Conservation (phyloP, 192 early-diverging fungal genomes). For the Obelidium mucronatum region DNA sequence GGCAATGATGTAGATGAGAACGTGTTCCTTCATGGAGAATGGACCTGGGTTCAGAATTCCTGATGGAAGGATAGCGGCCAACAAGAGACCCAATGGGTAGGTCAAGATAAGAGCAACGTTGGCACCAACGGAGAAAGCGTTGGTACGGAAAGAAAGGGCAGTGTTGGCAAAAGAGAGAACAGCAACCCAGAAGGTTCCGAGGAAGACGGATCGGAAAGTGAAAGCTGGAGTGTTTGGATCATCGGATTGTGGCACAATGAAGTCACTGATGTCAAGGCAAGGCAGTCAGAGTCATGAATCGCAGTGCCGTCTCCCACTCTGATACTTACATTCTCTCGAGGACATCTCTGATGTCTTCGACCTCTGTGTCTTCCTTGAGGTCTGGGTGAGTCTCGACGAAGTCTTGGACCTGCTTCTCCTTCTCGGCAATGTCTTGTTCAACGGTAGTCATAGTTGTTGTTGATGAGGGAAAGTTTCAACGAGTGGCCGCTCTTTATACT, state of each 20-base stretch:
- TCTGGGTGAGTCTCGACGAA: background rate
- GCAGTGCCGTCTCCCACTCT: background rate
- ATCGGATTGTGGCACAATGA: constrained; percentile 31
- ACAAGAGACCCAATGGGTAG: constrained; percentile 75
- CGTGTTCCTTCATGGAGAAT: constrained; percentile 75
- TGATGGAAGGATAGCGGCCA: constrained; percentile 74
- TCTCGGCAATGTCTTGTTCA: background rate
- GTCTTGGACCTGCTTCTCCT: background rate
- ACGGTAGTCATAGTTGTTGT: background rate
- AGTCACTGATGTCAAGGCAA: constrained; percentile 22
- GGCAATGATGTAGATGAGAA: constrained; percentile 1
- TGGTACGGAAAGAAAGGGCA: constrained; percentile 85
- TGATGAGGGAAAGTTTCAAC: no score
- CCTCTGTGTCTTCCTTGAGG: constrained; percentile 10
- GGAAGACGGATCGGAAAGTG: constrained; percentile 8
- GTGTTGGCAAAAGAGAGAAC: constrained; percentile 27
- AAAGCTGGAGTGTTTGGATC: constrained; percentile 23
- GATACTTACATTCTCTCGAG: constrained; percentile 18
- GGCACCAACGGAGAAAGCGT: constrained; percentile 72
- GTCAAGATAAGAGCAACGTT: constrained; percentile 78
- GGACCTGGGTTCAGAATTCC: constrained; percentile 55
- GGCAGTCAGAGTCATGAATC: background rate
- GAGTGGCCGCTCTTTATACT: no score
- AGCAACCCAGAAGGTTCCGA: constrained; percentile 14
- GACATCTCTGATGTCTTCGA: constrained; percentile 12